Evolutionary conservation across 2,329 filamentous ascomycete genomes (phyloP).

Genomic region (Microdochium paspali): DNA sequence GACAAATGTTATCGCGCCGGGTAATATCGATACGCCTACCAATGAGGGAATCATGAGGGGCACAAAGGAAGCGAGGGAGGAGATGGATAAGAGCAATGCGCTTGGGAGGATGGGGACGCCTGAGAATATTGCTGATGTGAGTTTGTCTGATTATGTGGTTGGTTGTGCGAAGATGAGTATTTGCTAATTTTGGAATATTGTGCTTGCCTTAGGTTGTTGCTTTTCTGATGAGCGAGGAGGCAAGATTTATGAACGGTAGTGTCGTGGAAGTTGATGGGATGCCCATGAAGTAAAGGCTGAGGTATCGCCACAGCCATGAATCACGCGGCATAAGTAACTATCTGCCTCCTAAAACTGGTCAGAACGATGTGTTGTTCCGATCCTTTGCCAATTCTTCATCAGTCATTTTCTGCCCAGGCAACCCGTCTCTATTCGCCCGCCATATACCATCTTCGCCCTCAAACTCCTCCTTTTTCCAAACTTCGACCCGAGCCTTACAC

Average conservation of each 20-base stretch:
- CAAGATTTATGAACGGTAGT: slow-evolving; percentile 2
- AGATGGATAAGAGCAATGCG: slow-evolving; percentile 12
- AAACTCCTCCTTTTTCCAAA: slow-evolving; percentile 94
- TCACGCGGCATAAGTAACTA: not conserved
- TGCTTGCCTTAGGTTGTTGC: slow-evolving; percentile 1
- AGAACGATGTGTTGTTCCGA: not conserved
- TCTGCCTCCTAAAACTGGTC: not conserved
- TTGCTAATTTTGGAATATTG: too few relatives aligned
- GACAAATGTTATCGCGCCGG: slow-evolving; percentile 21
- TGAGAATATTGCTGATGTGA: slow-evolving; percentile 15
- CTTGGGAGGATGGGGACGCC: slow-evolving; percentile 15
- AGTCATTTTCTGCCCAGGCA: slow-evolving; percentile 39
- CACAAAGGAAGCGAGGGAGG: slow-evolving; percentile 23
- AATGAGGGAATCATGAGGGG: slow-evolving; percentile 36
- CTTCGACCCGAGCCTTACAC: slow-evolving; percentile 80
- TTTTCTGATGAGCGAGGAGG: slow-evolving; percentile 13
- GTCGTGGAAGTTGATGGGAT: slow-evolving; percentile 5
- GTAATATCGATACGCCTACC: slow-evolving; percentile 16
- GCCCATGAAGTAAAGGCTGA: not conserved
- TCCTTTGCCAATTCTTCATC: slow-evolving; percentile 6
- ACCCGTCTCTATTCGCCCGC: slow-evolving; percentile 78
- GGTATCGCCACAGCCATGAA: not conserved
- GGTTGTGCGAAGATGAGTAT: too few relatives aligned
- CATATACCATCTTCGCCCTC: slow-evolving; percentile 68
- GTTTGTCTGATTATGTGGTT: not conserved